These are phyloP conservation scores for Tulasnella calospora DNA, from an alignment of 768 basidiomycete genomes.

Conservation along the genomic window DNA sequence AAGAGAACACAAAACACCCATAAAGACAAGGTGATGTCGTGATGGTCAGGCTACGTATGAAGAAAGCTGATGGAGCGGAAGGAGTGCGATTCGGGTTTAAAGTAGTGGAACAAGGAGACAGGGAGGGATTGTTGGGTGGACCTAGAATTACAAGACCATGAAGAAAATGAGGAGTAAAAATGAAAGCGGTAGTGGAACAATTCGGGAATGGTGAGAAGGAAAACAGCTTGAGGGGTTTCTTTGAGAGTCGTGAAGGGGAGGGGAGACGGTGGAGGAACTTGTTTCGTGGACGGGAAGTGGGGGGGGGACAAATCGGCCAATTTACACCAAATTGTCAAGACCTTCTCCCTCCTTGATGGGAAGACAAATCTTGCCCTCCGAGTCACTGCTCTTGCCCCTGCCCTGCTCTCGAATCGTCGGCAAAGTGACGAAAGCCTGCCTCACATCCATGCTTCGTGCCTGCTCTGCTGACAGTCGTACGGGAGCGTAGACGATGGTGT, in stretches of 20 bases:
- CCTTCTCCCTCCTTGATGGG: slow-evolving; percentile 10
- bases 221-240: not conserved
- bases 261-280: not conserved
- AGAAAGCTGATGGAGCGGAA: not conserved
- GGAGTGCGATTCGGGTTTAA: not conserved
- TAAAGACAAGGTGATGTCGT: not conserved
- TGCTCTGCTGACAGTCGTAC: not conserved
- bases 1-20: not conserved
- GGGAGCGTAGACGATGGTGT: slow-evolving; percentile 4
- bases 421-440: not conserved
- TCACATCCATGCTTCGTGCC: slow-evolving; percentile 5
- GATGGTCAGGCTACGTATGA: not conserved
- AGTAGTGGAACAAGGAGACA: slow-evolving; percentile 1
- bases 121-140: not conserved
- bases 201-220: not conserved
- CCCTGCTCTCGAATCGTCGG: not conserved
- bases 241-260: not conserved
- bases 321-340: not conserved
- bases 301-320: not conserved
- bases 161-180: not conserved
- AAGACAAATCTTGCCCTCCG: not conserved
- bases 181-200: not conserved
- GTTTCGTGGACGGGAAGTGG: not conserved
- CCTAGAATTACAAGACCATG: slow-evolving; percentile 3
- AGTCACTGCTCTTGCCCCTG: not conserved